A percentile compares a stretch with the other conserved stretches of the same genome.
Conservation (phyloP, 306 rosid genomes). For the Ormosia semicastrata region DNA sequence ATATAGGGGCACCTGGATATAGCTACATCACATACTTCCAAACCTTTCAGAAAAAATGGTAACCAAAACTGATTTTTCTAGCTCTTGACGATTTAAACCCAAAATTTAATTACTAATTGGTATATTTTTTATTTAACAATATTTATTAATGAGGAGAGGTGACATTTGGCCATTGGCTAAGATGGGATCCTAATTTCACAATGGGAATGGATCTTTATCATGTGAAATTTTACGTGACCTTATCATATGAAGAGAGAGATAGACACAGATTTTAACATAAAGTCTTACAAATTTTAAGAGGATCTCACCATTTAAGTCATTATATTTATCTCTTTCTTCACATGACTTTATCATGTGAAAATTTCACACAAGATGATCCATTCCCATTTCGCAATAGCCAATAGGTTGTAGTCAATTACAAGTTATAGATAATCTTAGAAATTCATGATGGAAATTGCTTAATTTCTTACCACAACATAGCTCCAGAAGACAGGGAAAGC, state of each 20-base stretch:
- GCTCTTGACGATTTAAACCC: not conserved
- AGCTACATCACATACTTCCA: not conserved
- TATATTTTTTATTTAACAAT: not conserved
- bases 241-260: no score
- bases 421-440: not conserved
- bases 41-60: no score
- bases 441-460: not conserved
- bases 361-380: no score
- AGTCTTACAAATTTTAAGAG: no score
- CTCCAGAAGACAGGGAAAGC: slow-evolving; percentile 68
- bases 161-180: not conserved
- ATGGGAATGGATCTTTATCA: no score
- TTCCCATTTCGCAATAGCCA: not conserved
- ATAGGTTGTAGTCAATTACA: not conserved
- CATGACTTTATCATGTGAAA: no score
- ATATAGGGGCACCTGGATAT: not conserved
- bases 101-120: not conserved
- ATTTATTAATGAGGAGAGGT: not conserved
- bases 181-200: not conserved
- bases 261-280: no score
- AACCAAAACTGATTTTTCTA: not conserved
- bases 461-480: slow-evolving; percentile 55
- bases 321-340: no score
- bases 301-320: no score
- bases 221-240: no score